These are phyloP conservation scores for Musa beccarii DNA, from an alignment of 176 grass and related monocot genomes.

Conservation along the genomic window DNA sequence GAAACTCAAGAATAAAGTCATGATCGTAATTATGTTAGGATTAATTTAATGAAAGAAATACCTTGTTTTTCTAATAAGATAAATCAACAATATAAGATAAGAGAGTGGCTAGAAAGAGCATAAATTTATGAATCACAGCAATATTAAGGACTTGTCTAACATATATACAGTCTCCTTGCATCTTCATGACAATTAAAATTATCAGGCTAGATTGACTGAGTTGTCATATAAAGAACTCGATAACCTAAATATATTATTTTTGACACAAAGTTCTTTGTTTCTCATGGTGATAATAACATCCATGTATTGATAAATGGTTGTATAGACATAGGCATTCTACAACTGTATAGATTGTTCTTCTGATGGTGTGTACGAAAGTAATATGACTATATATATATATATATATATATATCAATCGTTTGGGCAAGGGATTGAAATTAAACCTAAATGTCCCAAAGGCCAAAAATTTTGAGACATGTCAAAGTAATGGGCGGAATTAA, in stretches of 20 bases:
- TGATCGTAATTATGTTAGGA: background rate
- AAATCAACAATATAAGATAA: background rate
- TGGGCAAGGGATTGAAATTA: background rate
- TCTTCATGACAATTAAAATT: background rate
- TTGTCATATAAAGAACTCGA: background rate
- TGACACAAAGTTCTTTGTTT: background rate
- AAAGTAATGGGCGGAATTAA: background rate
- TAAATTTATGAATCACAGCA: background rate
- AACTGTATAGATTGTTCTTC: background rate
- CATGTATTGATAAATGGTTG: background rate
- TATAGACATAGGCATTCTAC: background rate
- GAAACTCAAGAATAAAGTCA: background rate
- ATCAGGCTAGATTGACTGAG: background rate
- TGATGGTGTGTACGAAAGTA: background rate
- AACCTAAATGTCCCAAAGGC: background rate
- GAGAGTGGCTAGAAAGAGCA: background rate
- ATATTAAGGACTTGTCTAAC: background rate
- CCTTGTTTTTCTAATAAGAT: background rate
- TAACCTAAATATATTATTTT: background rate
- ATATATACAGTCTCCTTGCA: background rate
- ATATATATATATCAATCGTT: background rate
- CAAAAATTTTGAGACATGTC: background rate
- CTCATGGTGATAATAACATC: background rate
- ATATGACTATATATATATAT: background rate
- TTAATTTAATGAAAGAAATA: too few species aligned